These are phyloP conservation scores for Bolboschoenus planiculmis DNA, from an alignment of 176 grass and related monocot genomes.

Conservation along the genomic window DNA sequence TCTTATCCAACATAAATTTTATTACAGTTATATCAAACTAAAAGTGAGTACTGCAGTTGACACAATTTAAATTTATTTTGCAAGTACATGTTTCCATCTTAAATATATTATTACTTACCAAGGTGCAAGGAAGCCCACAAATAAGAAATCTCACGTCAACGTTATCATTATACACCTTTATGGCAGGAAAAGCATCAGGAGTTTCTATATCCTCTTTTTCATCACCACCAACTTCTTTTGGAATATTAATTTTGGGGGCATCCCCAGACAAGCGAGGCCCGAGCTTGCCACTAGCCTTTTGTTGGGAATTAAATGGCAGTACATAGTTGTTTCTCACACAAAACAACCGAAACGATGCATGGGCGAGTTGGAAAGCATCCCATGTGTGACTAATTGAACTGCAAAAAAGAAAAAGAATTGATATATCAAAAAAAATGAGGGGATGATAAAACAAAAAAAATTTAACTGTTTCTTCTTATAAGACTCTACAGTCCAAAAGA, in stretches of 20 bases:
- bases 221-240: constrained; percentile 26
- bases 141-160: constrained; percentile 81
- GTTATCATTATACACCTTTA: constrained; percentile 82
- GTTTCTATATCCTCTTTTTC: constrained; percentile 60
- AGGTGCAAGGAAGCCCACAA: constrained; percentile 64
- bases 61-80: neutral
- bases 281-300: constrained; percentile 55
- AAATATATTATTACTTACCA: constrained; percentile 37
- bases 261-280: constrained; percentile 83
- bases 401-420: neutral
- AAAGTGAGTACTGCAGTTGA: neutral
- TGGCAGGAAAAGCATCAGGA: constrained; percentile 49
- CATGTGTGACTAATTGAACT: constrained; percentile 96
- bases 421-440: constrained; percentile 18
- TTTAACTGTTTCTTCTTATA: neutral
- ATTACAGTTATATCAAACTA: neutral
- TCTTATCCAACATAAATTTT: neutral
- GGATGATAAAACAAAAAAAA: neutral
- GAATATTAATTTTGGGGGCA: constrained; percentile 80
- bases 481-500: neutral
- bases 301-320: constrained; percentile 28
- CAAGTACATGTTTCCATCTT: neutral
- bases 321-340: constrained; percentile 82
- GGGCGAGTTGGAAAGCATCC: constrained; percentile 98
- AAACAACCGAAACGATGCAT: constrained; percentile 81